Evolutionary conservation across 805 yeast genomes (phyloP).

Genomic region (Dipodascus albidus): DNA sequence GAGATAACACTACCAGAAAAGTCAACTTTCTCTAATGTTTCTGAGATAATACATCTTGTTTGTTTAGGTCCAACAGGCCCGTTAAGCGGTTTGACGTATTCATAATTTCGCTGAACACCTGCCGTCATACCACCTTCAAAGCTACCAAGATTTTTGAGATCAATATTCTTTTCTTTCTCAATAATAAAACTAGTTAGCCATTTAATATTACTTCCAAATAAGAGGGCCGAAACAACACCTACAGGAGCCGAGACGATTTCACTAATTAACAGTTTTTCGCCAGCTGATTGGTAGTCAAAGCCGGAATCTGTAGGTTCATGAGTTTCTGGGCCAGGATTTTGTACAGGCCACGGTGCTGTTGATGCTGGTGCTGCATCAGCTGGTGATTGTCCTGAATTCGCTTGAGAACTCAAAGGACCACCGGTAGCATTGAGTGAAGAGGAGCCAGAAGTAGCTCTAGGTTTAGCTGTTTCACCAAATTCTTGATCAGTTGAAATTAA

Average conservation of each 20-base stretch:
- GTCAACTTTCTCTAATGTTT: slow-evolving; percentile 46
- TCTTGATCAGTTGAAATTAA: slow-evolving; percentile 23
- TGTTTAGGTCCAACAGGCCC: slow-evolving; percentile 89
- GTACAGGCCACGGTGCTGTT: slow-evolving; percentile 16
- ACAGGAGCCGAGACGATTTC: slow-evolving; percentile 56
- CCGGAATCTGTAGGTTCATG: slow-evolving; percentile 48
- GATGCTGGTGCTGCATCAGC: slow-evolving; percentile 1
- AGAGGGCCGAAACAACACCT: slow-evolving; percentile 56
- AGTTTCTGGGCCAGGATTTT: slow-evolving; percentile 50
- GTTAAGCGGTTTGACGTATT: slow-evolving; percentile 63
- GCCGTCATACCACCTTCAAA: background rate
- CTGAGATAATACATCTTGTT: slow-evolving; percentile 65
- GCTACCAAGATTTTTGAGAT: slow-evolving; percentile 17
- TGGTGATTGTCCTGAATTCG: background rate
- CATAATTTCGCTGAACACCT: slow-evolving; percentile 29
- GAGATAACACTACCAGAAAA: slow-evolving; percentile 45
- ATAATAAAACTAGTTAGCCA: slow-evolving; percentile 32
- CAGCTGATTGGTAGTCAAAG: slow-evolving; percentile 32
- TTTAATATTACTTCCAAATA: slow-evolving; percentile 53
- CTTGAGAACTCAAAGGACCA: background rate
- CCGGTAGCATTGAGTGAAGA: background rate
- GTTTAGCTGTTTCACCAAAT: slow-evolving; percentile 19
- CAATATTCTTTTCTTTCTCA: slow-evolving; percentile 23
- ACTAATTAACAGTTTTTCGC: slow-evolving; percentile 43
- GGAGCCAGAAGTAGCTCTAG: background rate